Percentiles rank a stretch among this genome's conserved stretches.
Evolutionary conservation across 2,329 filamentous ascomycete species (phyloP).

Genomic region (Fonsecaea erecta): DNA sequence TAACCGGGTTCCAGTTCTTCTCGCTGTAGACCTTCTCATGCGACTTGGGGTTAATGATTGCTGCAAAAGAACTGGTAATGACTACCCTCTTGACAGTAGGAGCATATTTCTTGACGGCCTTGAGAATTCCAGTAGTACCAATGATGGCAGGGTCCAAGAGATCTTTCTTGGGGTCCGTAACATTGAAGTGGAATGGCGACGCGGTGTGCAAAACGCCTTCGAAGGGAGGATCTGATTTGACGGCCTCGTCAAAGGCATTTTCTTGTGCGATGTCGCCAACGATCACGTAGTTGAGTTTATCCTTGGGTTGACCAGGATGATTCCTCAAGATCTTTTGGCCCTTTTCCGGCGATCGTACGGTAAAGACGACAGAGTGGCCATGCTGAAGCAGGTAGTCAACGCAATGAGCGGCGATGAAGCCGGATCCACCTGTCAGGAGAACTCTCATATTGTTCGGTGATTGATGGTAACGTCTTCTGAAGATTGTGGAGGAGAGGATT

Average conservation of each 20-base stretch:
- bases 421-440: slow-evolving; percentile 57
- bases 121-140: slow-evolving; percentile 66
- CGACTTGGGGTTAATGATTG: slow-evolving; percentile 59
- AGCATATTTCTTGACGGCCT: slow-evolving; percentile 64
- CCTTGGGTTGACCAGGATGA: slow-evolving; percentile 57
- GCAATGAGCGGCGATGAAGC: slow-evolving; percentile 70
- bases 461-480: neutral
- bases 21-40: slow-evolving; percentile 46
- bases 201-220: slow-evolving; percentile 76
- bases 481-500: neutral
- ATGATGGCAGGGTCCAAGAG: slow-evolving; percentile 65
- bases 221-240: slow-evolving; percentile 67
- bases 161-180: slow-evolving; percentile 69
- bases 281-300: slow-evolving; percentile 66
- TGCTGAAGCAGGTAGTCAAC: slow-evolving; percentile 62
- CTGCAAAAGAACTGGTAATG: slow-evolving; percentile 71
- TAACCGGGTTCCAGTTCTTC: slow-evolving; percentile 51
- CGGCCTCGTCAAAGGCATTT: slow-evolving; percentile 70
- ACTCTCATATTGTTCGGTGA: slow-evolving; percentile 48
- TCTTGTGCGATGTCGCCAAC: slow-evolving; percentile 74
- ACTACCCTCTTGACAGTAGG: slow-evolving; percentile 74
- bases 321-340: slow-evolving; percentile 63
- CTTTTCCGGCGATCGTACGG: slow-evolving; percentile 65
- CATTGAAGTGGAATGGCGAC: slow-evolving; percentile 73
- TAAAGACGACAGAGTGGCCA: slow-evolving; percentile 65